A percentile compares a stretch with the other conserved stretches of the same genome.
Conservation (phyloP, 2,329 filamentous ascomycete genomes). For the Pyrenophora graminea region DNA sequence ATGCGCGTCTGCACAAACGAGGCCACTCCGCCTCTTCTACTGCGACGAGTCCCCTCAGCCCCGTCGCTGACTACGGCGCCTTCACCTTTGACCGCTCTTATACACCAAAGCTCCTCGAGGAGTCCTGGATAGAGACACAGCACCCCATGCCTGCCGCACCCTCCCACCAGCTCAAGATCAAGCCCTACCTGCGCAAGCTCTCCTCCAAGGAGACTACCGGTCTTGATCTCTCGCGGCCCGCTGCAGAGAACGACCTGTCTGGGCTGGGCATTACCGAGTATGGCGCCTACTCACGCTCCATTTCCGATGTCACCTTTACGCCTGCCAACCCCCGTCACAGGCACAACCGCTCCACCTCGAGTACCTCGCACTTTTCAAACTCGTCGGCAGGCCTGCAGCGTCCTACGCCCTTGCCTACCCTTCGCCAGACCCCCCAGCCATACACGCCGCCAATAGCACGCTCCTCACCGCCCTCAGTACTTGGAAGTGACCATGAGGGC, state of each 20-base stretch:
- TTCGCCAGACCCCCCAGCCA: slow-evolving; percentile 59
- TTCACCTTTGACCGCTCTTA: slow-evolving; percentile 42
- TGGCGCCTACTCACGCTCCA: slow-evolving; percentile 44
- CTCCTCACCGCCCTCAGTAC: slow-evolving; percentile 56
- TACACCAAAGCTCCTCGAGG: slow-evolving; percentile 42
- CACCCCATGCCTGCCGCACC: slow-evolving; percentile 31
- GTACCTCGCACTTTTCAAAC: slow-evolving; percentile 58
- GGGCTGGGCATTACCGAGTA: slow-evolving; percentile 61
- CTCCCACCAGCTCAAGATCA: slow-evolving; percentile 52
- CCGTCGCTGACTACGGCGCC: slow-evolving; percentile 31
- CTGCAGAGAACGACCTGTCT: slow-evolving; percentile 58
- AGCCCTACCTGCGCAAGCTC: slow-evolving; percentile 60
- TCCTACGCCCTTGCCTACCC: slow-evolving; percentile 57
- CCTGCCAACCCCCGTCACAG: slow-evolving; percentile 46
- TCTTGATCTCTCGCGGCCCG: slow-evolving; percentile 60
- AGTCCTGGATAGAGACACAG: slow-evolving; percentile 37
- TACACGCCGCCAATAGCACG: slow-evolving; percentile 59
- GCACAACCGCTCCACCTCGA: slow-evolving; percentile 59
- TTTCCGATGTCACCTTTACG: slow-evolving; percentile 51
- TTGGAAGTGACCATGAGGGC: slow-evolving; percentile 50
- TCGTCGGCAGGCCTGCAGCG: slow-evolving; percentile 52
- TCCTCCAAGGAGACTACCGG: slow-evolving; percentile 55
- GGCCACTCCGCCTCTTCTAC: slow-evolving; percentile 47
- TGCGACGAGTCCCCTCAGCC: slow-evolving; percentile 41
- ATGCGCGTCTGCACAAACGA: slow-evolving; percentile 48